phyloP scores from a whole-genome alignment of 2,329 filamentous ascomycete genomes.

The Neofusicoccum parvum region DNA sequence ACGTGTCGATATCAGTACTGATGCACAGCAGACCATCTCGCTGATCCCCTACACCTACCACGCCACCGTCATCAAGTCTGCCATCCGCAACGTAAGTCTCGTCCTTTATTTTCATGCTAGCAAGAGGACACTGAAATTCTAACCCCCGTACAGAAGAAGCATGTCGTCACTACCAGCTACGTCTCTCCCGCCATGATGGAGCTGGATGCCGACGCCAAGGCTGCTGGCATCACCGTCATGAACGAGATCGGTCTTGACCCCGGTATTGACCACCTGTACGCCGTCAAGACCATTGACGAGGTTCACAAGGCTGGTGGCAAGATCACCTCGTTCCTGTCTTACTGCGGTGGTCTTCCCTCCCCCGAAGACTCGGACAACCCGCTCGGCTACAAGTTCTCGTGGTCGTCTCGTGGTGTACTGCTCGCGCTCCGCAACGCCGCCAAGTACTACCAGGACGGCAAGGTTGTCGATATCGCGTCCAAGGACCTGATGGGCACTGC shows the following conservation, averaged over 20 bases:
- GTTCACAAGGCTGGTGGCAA: conserved; percentile 89
- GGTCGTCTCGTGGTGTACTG: conserved; percentile 77
- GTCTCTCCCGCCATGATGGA: conserved; percentile 91
- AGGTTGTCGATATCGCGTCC: conserved; percentile 60
- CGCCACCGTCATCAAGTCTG: conserved; percentile 85
- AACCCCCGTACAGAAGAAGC: conserved; percentile 66
- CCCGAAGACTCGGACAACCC: conserved; percentile 82
- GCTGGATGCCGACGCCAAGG: conserved; percentile 79
- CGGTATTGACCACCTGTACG: conserved; percentile 75
- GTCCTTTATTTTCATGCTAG: not conserved
- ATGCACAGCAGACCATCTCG: conserved; percentile 39
- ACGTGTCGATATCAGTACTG: conserved; percentile 35
- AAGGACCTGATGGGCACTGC: conserved; percentile 81
- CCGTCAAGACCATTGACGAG: conserved; percentile 82
- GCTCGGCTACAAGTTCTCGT: conserved; percentile 88
- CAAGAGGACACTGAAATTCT: not conserved
- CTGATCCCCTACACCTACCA: conserved; percentile 93
- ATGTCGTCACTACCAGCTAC: conserved; percentile 95
- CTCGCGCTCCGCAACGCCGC: conserved; percentile 85
- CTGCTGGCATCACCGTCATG: conserved; percentile 93
- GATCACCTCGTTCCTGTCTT: conserved; percentile 78
- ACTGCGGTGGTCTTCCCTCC: conserved; percentile 74
- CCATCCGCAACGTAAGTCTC: conserved; percentile 65
- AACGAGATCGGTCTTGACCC: conserved; percentile 87
- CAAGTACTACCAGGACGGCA: conserved; percentile 78